phyloP scores from a whole-genome alignment of 78 protist genomes.

The Goniomonas avonlea region DNA sequence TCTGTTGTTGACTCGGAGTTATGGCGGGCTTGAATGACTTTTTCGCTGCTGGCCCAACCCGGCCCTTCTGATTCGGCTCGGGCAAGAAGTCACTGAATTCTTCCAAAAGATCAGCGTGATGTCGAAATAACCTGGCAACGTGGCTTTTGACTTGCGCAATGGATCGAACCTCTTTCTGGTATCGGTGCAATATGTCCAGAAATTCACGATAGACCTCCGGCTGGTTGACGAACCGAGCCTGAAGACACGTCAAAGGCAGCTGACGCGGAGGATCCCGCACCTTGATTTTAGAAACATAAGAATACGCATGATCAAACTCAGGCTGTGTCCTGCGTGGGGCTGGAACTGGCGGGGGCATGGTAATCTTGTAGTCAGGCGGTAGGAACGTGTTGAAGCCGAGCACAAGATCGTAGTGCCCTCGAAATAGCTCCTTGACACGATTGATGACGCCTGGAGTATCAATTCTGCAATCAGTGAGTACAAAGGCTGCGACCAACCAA shows the following conservation, averaged over 20 bases:
- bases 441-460: conserved; percentile 85
- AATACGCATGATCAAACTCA: conserved; percentile 29
- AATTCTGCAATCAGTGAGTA: no score
- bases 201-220: conserved; percentile 77
- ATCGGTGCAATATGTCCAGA: conserved; percentile 79
- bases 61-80: no score
- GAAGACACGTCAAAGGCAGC: not conserved
- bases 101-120: conserved; percentile 71
- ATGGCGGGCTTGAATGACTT: no score
- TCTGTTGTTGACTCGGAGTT: no score
- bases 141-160: conserved; percentile 57
- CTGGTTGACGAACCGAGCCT: conserved; percentile 64
- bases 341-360: conserved; percentile 20
- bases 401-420: conserved; percentile 72
- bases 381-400: conserved; percentile 86
- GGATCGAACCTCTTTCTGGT: conserved; percentile 56
- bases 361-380: conserved; percentile 80
- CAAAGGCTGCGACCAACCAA: no score
- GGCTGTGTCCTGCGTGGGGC: not conserved
- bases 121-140: conserved; percentile 61
- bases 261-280: no score
- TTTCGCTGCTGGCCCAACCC: no score
- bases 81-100: conserved; percentile 90
- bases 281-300: conserved; percentile 42
- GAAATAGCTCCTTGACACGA: conserved; percentile 71